These are phyloP conservation scores for Cladophialophora psammophila DNA, from an alignment of 2,329 filamentous ascomycete genomes.

Conservation along the genomic window DNA sequence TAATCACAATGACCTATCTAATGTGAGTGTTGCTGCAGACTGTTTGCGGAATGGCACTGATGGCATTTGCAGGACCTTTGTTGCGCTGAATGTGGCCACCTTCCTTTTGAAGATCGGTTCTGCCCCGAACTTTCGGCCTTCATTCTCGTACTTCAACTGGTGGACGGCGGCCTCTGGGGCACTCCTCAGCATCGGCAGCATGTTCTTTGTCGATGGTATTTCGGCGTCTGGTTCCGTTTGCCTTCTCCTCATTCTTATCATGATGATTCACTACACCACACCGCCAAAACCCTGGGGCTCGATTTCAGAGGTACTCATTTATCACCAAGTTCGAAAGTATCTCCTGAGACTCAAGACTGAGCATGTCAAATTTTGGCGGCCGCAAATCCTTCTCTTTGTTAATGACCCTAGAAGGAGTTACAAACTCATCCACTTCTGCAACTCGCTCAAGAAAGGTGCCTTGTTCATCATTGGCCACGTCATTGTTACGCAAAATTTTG, in stretches of 20 bases:
- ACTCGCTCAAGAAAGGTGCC: conserved; percentile 86
- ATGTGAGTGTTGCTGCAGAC: conserved; percentile 58
- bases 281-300: conserved; percentile 84
- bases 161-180: conserved; percentile 78
- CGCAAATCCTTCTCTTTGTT: conserved; percentile 83
- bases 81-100: conserved; percentile 86
- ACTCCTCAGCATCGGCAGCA: conserved; percentile 76
- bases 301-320: conserved; percentile 87
- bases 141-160: conserved; percentile 89
- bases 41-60: conserved; percentile 9
- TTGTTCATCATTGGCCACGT: conserved; percentile 87
- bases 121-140: conserved; percentile 86
- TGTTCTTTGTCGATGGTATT: conserved; percentile 88
- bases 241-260: conserved; percentile 76
- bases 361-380: conserved; percentile 93
- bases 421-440: conserved; percentile 87
- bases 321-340: conserved; percentile 87
- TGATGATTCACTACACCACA: conserved; percentile 83
- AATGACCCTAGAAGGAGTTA: conserved; percentile 84
- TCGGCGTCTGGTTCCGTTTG: conserved; percentile 79
- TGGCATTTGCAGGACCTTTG: conserved; percentile 66
- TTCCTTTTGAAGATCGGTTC: conserved; percentile 87
- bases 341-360: conserved; percentile 81
- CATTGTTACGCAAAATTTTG: conserved; percentile 84
- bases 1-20: conserved; percentile 90